phyloP scores from a whole-genome alignment of 2,329 filamentous ascomycete genomes.

The Cadophora malorum region DNA sequence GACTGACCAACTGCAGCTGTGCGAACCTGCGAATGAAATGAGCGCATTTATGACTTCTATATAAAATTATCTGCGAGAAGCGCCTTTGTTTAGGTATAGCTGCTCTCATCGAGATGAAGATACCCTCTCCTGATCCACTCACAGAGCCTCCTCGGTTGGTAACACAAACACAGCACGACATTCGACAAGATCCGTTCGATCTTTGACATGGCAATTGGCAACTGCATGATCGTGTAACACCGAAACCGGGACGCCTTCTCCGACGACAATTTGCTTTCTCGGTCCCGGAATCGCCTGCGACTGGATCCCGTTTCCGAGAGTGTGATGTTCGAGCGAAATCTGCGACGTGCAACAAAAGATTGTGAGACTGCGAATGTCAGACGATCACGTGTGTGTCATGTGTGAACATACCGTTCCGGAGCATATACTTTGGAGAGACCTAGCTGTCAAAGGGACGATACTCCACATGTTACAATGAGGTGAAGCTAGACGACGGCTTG shows the following conservation, averaged over 20 bases:
- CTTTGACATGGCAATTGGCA: not conserved
- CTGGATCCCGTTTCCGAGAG: slow-evolving; percentile 7
- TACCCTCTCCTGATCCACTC: not conserved
- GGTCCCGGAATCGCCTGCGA: not conserved
- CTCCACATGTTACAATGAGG: not conserved
- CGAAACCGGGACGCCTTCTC: not conserved
- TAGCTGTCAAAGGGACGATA: not conserved
- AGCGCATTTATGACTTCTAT: not conserved
- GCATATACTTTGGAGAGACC: not conserved
- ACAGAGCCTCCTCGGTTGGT: not conserved
- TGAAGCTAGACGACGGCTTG: not conserved
- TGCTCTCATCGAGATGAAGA: not conserved
- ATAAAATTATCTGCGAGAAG: too few relatives aligned
- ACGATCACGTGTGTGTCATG: not conserved
- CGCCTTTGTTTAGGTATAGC: not conserved
- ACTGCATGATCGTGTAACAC: slow-evolving; percentile 1
- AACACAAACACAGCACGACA: slow-evolving; percentile 1
- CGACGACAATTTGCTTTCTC: not conserved
- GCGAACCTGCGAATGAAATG: not conserved
- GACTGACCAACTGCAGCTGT: not conserved
- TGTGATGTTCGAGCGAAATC: not conserved
- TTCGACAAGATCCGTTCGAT: not conserved
- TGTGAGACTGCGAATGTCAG: not conserved
- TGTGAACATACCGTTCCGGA: not conserved
- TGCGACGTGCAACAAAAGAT: slow-evolving; percentile 12